phyloP scores from a whole-genome alignment of 2,329 filamentous ascomycete genomes.

The Metarhizium brunneum region DNA sequence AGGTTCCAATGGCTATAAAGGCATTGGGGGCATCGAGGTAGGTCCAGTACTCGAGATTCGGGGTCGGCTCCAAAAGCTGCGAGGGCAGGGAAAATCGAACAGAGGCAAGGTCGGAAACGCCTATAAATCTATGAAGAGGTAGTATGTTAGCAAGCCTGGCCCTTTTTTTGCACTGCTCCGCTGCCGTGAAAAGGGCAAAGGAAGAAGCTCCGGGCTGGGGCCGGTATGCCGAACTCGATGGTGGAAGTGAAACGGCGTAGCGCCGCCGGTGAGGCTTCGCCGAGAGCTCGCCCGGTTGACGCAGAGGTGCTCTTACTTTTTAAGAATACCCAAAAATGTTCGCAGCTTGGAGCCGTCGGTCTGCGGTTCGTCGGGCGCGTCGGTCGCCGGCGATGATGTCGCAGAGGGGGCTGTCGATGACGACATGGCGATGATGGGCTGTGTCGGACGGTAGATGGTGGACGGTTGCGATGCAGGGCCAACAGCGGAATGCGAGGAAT shows the following conservation, averaged over 20 bases:
- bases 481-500: neutral
- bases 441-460: neutral
- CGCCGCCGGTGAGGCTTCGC: conserved; percentile 5
- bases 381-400: conserved; percentile 21
- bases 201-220: too few species aligned
- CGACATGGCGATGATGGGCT: conserved; percentile 21
- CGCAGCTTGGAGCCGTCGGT: conserved; percentile 84
- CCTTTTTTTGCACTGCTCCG: neutral
- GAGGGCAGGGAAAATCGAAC: conserved; percentile 94
- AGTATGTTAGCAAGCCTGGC: conserved; percentile 4
- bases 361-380: conserved; percentile 34
- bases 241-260: neutral
- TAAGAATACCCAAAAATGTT: conserved; percentile 79
- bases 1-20: conserved; percentile 75
- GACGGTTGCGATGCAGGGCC: neutral
- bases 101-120: conserved; percentile 87
- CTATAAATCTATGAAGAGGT: conserved; percentile 65
- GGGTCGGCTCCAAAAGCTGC: conserved; percentile 89
- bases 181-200: neutral
- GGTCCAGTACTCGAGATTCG: conserved; percentile 98
- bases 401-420: conserved; percentile 25
- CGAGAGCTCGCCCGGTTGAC: conserved; percentile 2
- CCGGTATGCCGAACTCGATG: neutral
- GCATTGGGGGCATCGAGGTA: conserved; percentile 93
- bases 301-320: conserved; percentile 55